A percentile compares a stretch with the other conserved stretches of the same genome.
Conservation (phyloP, 106 monocot genomes). For the Dactylorhiza incarnata region DNA sequence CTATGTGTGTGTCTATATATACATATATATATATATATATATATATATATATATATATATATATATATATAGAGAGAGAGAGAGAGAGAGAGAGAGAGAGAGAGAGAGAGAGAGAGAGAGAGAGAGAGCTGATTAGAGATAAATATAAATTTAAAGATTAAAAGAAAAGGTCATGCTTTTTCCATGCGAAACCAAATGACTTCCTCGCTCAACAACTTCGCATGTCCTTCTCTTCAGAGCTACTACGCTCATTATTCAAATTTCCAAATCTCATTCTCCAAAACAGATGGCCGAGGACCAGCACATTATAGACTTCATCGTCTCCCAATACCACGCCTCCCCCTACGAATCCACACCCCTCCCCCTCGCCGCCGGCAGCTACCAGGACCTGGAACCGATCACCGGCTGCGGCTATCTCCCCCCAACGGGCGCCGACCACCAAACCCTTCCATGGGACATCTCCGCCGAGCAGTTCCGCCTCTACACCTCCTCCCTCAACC, state of each 20-base stretch:
- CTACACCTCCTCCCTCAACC: constrained; percentile 27
- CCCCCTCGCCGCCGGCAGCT: neutral
- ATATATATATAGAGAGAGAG: neutral
- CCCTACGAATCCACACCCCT: constrained; percentile 1
- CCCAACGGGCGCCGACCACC: neutral
- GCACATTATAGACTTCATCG: constrained; percentile 36
- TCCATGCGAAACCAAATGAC: too few relatives aligned
- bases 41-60: too few relatives aligned
- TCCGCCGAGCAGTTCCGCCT: constrained; percentile 22
- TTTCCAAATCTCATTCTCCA: too few relatives aligned
- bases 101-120: neutral
- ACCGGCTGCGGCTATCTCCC: neutral
- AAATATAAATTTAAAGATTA: too few relatives aligned
- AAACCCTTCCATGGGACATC: constrained; percentile 23
- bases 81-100: too few relatives aligned
- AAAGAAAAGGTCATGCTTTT: too few relatives aligned
- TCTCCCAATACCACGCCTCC: constrained; percentile 38
- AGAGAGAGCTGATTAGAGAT: too few relatives aligned
- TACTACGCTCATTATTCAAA: too few relatives aligned
- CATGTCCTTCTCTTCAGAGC: too few relatives aligned
- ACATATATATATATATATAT: too few relatives aligned
- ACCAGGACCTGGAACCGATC: neutral
- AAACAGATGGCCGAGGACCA: constrained; percentile 50
- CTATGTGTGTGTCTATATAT: too few relatives aligned
- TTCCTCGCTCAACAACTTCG: too few relatives aligned